phyloP scores from a whole-genome alignment of 495 filamentous ascomycete genomes.

The Amniculicola lignicola region DNA sequence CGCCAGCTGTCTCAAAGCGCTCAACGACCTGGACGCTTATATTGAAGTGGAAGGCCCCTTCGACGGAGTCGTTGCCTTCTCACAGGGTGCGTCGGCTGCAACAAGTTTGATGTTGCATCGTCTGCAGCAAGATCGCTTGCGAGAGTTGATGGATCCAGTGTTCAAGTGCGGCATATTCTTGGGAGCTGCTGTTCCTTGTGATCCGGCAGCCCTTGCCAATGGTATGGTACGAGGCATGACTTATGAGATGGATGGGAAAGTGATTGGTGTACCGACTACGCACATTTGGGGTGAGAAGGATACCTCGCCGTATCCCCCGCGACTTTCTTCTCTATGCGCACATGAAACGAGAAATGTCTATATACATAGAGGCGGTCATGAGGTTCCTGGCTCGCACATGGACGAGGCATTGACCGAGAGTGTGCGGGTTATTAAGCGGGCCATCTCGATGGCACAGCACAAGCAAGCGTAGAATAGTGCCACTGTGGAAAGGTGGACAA shows the following conservation, averaged over 20 bases:
- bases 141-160: not conserved
- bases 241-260: not conserved
- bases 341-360: conserved; percentile 24
- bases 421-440: not conserved
- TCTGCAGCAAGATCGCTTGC: too few relatives aligned
- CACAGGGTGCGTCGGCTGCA: conserved; percentile 33
- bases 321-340: conserved; percentile 24
- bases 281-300: conserved; percentile 41
- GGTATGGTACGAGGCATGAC: conserved; percentile 14
- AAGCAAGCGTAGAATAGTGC: too few relatives aligned
- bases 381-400: conserved; percentile 27
- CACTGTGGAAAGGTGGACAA: too few relatives aligned
- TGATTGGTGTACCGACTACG: conserved; percentile 36
- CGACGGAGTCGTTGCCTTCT: conserved; percentile 44
- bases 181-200: conserved; percentile 14
- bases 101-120: conserved; percentile 28
- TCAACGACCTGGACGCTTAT: conserved; percentile 28
- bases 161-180: conserved; percentile 40
- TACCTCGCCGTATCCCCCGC: not conserved
- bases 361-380: conserved; percentile 36
- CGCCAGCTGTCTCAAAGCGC: conserved; percentile 13
- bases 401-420: not conserved
- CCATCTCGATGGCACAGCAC: not conserved
- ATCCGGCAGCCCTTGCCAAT: conserved; percentile 15
- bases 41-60: conserved; percentile 39